A percentile compares a stretch with the other conserved stretches of the same genome.
Conservation (phyloP, 2,329 filamentous ascomycete species). For the Verticillium tricorpus region DNA sequence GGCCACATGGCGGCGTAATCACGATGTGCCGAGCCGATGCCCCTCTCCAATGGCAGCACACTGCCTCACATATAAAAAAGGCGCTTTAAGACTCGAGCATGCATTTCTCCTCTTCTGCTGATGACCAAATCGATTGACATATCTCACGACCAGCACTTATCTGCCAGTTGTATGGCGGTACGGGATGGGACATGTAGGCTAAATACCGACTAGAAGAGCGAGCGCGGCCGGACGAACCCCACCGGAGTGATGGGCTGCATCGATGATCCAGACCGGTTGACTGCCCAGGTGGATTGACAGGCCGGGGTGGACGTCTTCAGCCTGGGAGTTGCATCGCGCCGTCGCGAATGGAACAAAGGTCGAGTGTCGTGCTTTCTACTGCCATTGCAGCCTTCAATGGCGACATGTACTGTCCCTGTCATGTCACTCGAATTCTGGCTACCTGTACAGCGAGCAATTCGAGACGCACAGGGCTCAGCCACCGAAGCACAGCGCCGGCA, state of each 20-base stretch:
- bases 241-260: background rate
- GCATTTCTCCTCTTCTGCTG: too few species aligned
- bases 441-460: too few species aligned
- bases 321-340: background rate
- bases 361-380: background rate
- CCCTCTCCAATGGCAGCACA: background rate
- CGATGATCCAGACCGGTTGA: background rate
- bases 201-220: background rate
- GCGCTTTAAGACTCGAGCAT: too few species aligned
- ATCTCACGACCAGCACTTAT: background rate
- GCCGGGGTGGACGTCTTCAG: background rate
- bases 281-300: background rate
- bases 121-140: background rate
- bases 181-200: background rate
- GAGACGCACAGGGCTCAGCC: conserved; percentile 2
- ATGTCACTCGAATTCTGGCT: background rate
- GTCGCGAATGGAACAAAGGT: background rate
- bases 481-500: background rate
- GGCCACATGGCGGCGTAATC: background rate
- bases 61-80: too few species aligned
- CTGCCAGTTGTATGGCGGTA: background rate
- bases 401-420: background rate
- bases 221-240: background rate
- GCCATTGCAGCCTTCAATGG: background rate
- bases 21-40: background rate